Evolutionary conservation across 2,329 filamentous ascomycete genomes (phyloP).

Genomic region (Sphaerulina musiva): DNA sequence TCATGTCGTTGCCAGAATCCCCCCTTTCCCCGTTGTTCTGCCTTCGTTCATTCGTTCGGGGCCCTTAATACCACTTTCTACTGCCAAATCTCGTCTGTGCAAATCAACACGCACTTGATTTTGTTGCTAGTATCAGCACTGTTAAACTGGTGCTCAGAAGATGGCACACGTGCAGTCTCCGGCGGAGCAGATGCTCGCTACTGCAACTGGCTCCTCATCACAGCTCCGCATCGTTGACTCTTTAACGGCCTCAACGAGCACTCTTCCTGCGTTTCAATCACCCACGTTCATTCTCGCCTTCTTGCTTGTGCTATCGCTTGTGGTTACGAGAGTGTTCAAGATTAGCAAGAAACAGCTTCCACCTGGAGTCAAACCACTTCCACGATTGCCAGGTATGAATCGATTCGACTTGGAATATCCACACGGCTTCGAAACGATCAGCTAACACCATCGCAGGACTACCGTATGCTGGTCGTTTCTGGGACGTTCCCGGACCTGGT

Average conservation of each 20-base stretch:
- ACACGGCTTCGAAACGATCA: not conserved
- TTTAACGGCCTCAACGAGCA: not conserved
- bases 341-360: constrained; percentile 21
- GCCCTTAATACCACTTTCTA: not conserved
- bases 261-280: constrained; percentile 6
- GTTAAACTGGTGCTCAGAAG: not conserved
- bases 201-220: constrained; percentile 3
- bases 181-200: constrained; percentile 9
- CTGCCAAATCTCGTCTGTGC: not conserved
- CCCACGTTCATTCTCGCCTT: constrained; percentile 13
- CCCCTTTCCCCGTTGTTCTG: not conserved
- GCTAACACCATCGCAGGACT: constrained; percentile 20
- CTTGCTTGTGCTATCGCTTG: constrained; percentile 11
- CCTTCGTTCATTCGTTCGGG: not conserved
- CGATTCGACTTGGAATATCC: not conserved
- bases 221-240: constrained; percentile 5
- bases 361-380: constrained; percentile 25
- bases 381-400: constrained; percentile 23
- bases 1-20: not conserved
- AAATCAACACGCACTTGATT: not conserved
- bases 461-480: constrained; percentile 31
- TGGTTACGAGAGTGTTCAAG: constrained; percentile 13
- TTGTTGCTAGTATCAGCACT: not conserved
- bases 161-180: constrained; percentile 8
- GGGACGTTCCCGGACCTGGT: constrained; percentile 31